A percentile compares a stretch with the other conserved stretches of the same genome.
Evolutionary conservation across 2,329 filamentous ascomycete species (phyloP).

Genomic region (Alternaria panax): DNA sequence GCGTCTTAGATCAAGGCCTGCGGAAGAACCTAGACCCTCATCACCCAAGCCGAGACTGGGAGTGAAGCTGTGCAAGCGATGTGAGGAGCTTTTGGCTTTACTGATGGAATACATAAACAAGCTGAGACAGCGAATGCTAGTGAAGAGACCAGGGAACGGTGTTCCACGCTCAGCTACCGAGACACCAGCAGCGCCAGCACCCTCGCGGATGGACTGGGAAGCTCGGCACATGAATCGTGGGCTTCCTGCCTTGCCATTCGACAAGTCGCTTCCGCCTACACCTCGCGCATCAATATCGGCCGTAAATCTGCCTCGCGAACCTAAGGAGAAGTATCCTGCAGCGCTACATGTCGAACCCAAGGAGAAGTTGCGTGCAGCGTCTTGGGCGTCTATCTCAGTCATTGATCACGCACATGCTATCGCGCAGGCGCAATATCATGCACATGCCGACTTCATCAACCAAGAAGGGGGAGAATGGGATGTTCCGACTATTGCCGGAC

Average conservation of each 20-base stretch:
- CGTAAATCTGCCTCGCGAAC: not conserved
- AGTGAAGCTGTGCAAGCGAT: not conserved
- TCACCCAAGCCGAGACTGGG: not conserved
- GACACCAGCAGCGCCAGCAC: not conserved
- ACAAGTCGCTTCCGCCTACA: not conserved
- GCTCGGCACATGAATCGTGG: not conserved
- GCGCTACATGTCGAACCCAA: not conserved
- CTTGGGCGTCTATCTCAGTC: not conserved
- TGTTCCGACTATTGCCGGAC: not conserved
- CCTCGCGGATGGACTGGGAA: not conserved
- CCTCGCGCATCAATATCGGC: not conserved
- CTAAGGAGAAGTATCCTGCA: not conserved
- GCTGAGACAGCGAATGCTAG: not conserved
- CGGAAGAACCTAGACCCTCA: not conserved
- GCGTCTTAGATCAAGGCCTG: not conserved
- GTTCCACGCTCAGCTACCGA: not conserved
- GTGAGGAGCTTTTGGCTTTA: not conserved
- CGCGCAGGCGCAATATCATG: not conserved
- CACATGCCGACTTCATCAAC: not conserved
- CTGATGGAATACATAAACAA: not conserved
- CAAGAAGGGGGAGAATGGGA: not conserved
- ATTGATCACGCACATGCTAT: not conserved
- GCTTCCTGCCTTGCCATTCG: not conserved
- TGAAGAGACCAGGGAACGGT: not conserved
- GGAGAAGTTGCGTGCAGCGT: not conserved